phyloP scores from a whole-genome alignment of 768 basidiomycete genomes.

The Russula compacta region DNA sequence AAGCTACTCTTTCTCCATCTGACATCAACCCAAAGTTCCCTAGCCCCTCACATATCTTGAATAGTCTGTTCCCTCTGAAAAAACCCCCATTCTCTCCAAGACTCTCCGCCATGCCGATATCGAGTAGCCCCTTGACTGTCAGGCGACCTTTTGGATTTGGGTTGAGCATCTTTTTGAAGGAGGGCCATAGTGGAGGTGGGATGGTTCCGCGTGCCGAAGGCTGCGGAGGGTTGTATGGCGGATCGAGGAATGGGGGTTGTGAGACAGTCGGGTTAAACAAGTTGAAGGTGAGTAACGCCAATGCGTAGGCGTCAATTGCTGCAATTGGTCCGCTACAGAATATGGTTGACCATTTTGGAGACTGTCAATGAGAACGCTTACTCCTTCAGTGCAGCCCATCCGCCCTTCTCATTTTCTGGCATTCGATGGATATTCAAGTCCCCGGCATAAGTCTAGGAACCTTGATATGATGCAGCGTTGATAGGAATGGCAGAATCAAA shows the following conservation, averaged over 20 bases:
- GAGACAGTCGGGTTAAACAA: constrained; percentile 74
- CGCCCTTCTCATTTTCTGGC: constrained; percentile 83
- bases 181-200: constrained; percentile 62
- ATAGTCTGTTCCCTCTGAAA: constrained; percentile 72
- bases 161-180: constrained; percentile 82
- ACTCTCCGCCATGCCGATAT: constrained; percentile 66
- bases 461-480: constrained; percentile 17
- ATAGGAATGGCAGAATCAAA: constrained; percentile 14
- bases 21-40: constrained; percentile 76
- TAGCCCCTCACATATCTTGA: constrained; percentile 75
- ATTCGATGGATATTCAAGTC: constrained; percentile 53
- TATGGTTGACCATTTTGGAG: constrained; percentile 28
- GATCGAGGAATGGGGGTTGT: constrained; percentile 61
- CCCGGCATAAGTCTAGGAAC: constrained; percentile 53
- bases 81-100: constrained; percentile 56
- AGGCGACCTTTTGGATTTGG: constrained; percentile 79
- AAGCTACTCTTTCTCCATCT: constrained; percentile 66
- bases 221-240: constrained; percentile 71
- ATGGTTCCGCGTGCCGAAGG: constrained; percentile 70
- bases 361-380: constrained; percentile 28
- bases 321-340: constrained; percentile 41
- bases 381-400: constrained; percentile 82
- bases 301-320: constrained; percentile 76
- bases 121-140: constrained; percentile 67
- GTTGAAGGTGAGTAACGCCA: constrained; percentile 77